phyloP scores from a whole-genome alignment of 2,329 filamentous ascomycete genomes.

The Tolypocladium cylindrosporum region DNA sequence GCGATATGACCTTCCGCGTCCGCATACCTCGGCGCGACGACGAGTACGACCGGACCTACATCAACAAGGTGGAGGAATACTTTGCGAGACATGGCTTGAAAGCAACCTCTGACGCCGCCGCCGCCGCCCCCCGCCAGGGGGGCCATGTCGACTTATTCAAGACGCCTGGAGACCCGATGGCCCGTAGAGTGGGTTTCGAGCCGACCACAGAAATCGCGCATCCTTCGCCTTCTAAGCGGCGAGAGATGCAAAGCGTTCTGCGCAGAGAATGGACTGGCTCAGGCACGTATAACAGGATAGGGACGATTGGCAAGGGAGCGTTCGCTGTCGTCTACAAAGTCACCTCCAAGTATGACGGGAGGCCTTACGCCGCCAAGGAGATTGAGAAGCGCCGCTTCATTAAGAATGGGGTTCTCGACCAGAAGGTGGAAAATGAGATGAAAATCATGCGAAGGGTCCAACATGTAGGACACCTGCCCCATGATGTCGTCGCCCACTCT shows the following conservation, averaged over 20 bases:
- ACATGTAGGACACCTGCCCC: constrained; percentile 52
- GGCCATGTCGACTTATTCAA: constrained; percentile 33
- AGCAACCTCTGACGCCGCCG: constrained; percentile 36
- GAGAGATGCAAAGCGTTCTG: constrained; percentile 17
- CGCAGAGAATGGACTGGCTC: constrained; percentile 73
- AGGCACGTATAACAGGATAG: constrained; percentile 71
- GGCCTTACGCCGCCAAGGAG: constrained; percentile 84
- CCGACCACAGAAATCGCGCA: constrained; percentile 1
- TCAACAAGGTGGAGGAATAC: constrained; percentile 59
- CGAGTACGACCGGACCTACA: constrained; percentile 53
- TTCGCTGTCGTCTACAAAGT: constrained; percentile 92
- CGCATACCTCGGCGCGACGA: constrained; percentile 71
- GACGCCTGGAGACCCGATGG: constrained; percentile 9
- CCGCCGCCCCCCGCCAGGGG: constrained; percentile 11
- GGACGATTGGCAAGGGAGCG: constrained; percentile 79
- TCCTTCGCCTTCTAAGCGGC: constrained; percentile 11
- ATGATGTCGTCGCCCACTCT: neutral
- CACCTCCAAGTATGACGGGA: constrained; percentile 74
- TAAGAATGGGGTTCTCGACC: constrained; percentile 81
- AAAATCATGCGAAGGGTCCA: constrained; percentile 80
- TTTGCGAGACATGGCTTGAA: constrained; percentile 32
- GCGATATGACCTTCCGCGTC: constrained; percentile 72
- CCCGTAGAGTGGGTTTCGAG: constrained; percentile 3
- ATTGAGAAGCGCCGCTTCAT: constrained; percentile 88
- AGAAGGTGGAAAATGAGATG: constrained; percentile 95